A percentile compares a stretch with the other conserved stretches of the same genome.
Conservation (phyloP, 257 asterid genomes). For the Coffea eugenioides region DNA sequence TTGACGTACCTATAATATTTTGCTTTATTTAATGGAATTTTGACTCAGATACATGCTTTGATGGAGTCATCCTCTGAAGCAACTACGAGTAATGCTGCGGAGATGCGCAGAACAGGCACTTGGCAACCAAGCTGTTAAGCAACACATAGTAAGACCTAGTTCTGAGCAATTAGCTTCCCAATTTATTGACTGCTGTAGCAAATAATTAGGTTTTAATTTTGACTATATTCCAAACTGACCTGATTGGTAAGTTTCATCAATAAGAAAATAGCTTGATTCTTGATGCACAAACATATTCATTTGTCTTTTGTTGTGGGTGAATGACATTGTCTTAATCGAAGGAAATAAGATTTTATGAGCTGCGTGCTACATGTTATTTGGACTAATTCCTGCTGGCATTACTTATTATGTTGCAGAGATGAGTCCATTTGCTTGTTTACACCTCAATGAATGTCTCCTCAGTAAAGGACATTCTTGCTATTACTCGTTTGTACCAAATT, state of each 20-base stretch:
- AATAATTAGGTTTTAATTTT: conserved; percentile 52
- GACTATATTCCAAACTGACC: background rate
- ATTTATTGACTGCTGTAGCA: conserved; percentile 65
- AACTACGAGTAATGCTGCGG: conserved; percentile 37
- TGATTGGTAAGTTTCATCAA: background rate
- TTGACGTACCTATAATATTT: background rate
- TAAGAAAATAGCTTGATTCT: background rate
- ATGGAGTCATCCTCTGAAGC: conserved; percentile 61
- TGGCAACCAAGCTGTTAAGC: conserved; percentile 48
- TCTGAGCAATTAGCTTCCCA: conserved; percentile 76
- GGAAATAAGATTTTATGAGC: background rate
- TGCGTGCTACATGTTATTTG: background rate
- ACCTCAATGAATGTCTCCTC: background rate
- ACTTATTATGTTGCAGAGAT: background rate
- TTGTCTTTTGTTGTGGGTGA: background rate
- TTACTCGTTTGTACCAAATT: background rate
- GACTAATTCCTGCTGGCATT: background rate
- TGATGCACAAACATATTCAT: background rate
- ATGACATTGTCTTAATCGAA: background rate
- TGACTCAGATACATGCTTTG: conserved; percentile 49
- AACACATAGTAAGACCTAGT: conserved; percentile 62
- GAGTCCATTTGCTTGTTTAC: background rate
- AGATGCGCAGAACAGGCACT: conserved; percentile 50
- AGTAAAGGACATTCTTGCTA: background rate
- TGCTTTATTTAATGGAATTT: conserved; percentile 17